phyloP scores from a whole-genome alignment of 352 stramenopile species.

The Phytophthora syringae region DNA sequence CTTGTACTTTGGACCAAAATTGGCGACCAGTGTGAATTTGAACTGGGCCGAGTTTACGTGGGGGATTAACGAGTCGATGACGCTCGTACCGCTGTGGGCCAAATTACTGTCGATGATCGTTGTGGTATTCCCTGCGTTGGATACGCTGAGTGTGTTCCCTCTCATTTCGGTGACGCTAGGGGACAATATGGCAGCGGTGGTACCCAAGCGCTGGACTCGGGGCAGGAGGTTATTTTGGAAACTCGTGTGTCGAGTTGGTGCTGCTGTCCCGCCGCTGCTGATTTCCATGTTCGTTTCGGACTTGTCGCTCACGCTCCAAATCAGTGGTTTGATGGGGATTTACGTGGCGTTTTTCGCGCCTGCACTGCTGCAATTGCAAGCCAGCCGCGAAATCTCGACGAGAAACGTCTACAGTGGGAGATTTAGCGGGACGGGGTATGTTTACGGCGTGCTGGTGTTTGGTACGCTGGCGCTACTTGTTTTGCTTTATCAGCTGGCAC shows the following conservation, averaged over 20 bases:
- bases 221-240: slow-evolving; percentile 59
- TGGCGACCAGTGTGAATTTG: slow-evolving; percentile 90
- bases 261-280: slow-evolving; percentile 79
- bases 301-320: slow-evolving; percentile 86
- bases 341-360: slow-evolving; percentile 87
- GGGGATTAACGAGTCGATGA: slow-evolving; percentile 59
- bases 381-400: slow-evolving; percentile 51
- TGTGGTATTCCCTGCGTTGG: slow-evolving; percentile 89
- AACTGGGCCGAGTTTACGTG: slow-evolving; percentile 92
- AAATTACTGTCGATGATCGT: slow-evolving; percentile 80
- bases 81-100: slow-evolving; percentile 62
- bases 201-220: slow-evolving; percentile 50
- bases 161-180: slow-evolving; percentile 93
- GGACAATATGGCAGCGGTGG: slow-evolving; percentile 85
- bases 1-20: slow-evolving; percentile 85
- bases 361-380: slow-evolving; percentile 69
- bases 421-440: slow-evolving; percentile 63
- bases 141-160: slow-evolving; percentile 92
- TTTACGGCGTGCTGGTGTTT: slow-evolving; percentile 74
- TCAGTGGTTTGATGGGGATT: slow-evolving; percentile 80
- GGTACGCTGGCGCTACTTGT: slow-evolving; percentile 64
- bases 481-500: slow-evolving; percentile 64
- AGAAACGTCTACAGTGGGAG: slow-evolving; percentile 68
- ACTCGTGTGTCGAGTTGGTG: slow-evolving; percentile 79
- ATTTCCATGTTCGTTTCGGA: slow-evolving; percentile 86